Base-by-base conservation (phyloP, 305 asterid species). In the Vinca major region DNA sequence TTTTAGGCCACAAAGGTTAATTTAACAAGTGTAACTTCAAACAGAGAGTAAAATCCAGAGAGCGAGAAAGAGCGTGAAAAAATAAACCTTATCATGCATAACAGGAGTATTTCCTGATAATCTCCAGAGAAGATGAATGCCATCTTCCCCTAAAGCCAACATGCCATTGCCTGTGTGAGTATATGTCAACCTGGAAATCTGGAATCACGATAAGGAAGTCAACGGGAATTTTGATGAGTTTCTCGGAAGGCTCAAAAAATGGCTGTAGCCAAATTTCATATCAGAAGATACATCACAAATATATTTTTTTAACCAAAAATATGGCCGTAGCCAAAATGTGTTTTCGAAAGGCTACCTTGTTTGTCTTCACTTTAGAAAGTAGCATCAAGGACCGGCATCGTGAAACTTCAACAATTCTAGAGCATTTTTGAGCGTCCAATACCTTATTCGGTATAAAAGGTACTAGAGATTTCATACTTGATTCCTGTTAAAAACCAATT, bases 101-200 rank as follows among this genome's bases (percentile, higher is more conserved):
- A 73, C 76, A 66, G 67, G 54, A 40, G 43, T 76, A 62, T 71
- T 62, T 57, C 77, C 81, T 20, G 64, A 21, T 92, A 92, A 88
- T 83, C 71, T 83, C 97, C 97, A 90, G 4, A 83, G 76, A 6
- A 80, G 79, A 86, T 86, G 95, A 66, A 79, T 72, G 50, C 96
- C 96, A 65, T 84, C 81, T 78, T 78, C 87, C 67, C 83, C 88
- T 66, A 90, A 78, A 33, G 95, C 89, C 71, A 90, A 74, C 62
- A 88, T 74, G 50, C 75, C 86, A 67, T 84, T 81, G 62, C 97
- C 95, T 14, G 96, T 71, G 69, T 80, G 80, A 51, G 90, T 84
- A 81, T 88, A 90, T 10, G 72, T 68, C 83, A 90, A 76, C 83
- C 92, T 83, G 79, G 87, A 84, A 61, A 90, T 81, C 96, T 90